Percentiles rank a stretch among this genome's conserved stretches.
Conservation (phyloP, 192 early-diverging fungal genomes). For the Linnemannia exigua region DNA sequence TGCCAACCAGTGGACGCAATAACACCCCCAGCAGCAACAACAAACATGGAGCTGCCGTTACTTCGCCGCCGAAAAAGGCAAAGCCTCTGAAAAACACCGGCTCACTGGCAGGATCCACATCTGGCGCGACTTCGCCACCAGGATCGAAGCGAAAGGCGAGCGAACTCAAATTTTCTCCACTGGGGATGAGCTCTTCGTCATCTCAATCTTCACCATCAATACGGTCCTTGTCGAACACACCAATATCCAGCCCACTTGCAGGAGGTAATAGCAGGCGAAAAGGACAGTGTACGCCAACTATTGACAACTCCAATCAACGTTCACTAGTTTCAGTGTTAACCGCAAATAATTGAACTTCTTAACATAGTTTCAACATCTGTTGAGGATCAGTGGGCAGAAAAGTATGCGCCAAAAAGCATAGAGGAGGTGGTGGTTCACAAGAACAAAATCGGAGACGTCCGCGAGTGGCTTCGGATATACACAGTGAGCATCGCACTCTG, state of each 20-base stretch:
- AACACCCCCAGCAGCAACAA: not conserved
- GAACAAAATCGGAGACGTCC: constrained; percentile 65
- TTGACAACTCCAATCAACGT: not conserved
- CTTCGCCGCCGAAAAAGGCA: not conserved
- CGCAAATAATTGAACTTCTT: not conserved
- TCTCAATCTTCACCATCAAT: constrained; percentile 24
- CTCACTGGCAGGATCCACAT: not conserved
- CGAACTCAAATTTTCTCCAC: constrained; percentile 14
- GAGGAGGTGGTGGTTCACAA: constrained; percentile 66
- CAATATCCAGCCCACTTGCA: not conserved
- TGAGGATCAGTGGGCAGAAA: constrained; percentile 45
- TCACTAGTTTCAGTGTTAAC: not conserved
- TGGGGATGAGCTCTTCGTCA: constrained; percentile 2
- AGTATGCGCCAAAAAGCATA: constrained; percentile 36
- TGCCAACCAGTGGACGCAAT: not conserved
- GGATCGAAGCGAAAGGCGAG: constrained; percentile 17
- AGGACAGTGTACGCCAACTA: not conserved
- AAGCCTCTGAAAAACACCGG: not conserved
- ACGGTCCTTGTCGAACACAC: not conserved
- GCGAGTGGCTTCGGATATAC: constrained; percentile 66
- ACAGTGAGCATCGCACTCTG: constrained; percentile 21
- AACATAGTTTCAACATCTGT: not conserved
- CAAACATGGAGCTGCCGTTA: not conserved
- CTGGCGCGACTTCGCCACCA: not conserved
- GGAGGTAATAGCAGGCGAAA: not conserved